A percentile compares a stretch with the other conserved stretches of the same genome.
These are phyloP conservation scores for Simplicillium sp. DNA, from an alignment of 2,329 filamentous ascomycete species.

Conservation along the genomic window DNA sequence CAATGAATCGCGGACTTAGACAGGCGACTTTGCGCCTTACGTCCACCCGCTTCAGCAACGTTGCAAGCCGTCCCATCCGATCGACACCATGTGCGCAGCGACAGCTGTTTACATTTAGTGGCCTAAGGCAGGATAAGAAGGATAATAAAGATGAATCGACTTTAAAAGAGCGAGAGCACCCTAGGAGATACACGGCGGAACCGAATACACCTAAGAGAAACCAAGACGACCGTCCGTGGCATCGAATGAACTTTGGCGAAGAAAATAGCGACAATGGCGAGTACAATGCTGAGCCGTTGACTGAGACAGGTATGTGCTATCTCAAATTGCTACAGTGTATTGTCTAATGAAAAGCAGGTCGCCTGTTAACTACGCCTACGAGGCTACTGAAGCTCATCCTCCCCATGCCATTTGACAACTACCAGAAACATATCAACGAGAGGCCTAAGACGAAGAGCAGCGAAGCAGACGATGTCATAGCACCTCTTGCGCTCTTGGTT, in stretches of 20 bases:
- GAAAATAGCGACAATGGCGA: slow-evolving; percentile 36
- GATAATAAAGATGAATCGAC: no score
- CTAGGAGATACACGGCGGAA: neutral
- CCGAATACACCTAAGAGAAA: slow-evolving; percentile 33
- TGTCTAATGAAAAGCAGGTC: slow-evolving; percentile 34
- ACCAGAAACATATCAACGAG: slow-evolving; percentile 29
- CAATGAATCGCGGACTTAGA: slow-evolving; percentile 4
- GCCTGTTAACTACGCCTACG: slow-evolving; percentile 71
- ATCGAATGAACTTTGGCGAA: slow-evolving; percentile 23
- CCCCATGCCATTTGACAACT: slow-evolving; percentile 46
- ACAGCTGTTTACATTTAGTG: no score
- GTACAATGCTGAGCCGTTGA: slow-evolving; percentile 20
- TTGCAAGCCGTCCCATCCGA: no score
- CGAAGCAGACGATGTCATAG: slow-evolving; percentile 37
- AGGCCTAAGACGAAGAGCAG: slow-evolving; percentile 23
- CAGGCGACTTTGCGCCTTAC: slow-evolving; percentile 1
- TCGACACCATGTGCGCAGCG: no score
- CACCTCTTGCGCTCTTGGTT: slow-evolving; percentile 74
- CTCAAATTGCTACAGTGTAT: no score
- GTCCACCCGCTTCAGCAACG: no score
- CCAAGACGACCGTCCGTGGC: slow-evolving; percentile 56
- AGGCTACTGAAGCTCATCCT: slow-evolving; percentile 73
- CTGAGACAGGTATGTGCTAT: no score
- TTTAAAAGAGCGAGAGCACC: no score
- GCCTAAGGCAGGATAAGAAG: no score